These are phyloP conservation scores for Dovyalis caffra DNA, from an alignment of 345 rosid genomes.

Conservation along the genomic window DNA sequence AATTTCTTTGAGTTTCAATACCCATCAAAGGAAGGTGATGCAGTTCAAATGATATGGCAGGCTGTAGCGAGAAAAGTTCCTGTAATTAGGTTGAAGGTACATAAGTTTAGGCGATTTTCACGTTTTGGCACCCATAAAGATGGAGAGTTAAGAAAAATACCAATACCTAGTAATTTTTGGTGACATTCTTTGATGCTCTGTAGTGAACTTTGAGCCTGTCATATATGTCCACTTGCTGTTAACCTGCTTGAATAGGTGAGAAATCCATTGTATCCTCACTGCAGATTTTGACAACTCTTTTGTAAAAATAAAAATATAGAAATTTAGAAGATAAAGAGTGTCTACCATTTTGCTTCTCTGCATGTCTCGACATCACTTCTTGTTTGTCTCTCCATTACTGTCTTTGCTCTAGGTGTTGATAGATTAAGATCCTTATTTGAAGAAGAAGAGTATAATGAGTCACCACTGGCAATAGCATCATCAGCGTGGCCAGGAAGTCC, in stretches of 20 bases:
- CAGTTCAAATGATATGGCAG: slow-evolving; percentile 93
- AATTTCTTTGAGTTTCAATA: slow-evolving; percentile 53
- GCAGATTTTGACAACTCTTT: slow-evolving; percentile 16
- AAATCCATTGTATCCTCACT: slow-evolving; percentile 6
- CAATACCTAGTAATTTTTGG: slow-evolving; percentile 55
- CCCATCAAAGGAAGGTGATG: slow-evolving; percentile 64
- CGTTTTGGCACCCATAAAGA: slow-evolving; percentile 20
- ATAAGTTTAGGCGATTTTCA: slow-evolving; percentile 56
- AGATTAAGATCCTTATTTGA: neutral
- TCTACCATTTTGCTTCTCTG: neutral
- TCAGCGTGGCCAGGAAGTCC: neutral
- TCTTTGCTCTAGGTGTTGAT: neutral
- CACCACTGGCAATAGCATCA: neutral
- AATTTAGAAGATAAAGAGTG: neutral
- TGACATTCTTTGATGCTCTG: slow-evolving; percentile 18
- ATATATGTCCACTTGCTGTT: neutral
- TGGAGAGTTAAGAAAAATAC: slow-evolving; percentile 29
- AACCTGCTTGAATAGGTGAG: slow-evolving; percentile 20
- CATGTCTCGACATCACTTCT: neutral
- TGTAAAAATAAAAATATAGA: slow-evolving; percentile 13
- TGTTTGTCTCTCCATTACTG: neutral
- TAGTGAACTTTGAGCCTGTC: slow-evolving; percentile 6
- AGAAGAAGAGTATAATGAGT: neutral
- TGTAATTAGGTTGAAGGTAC: slow-evolving; percentile 52
- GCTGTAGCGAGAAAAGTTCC: slow-evolving; percentile 79